Base-by-base conservation (phyloP, 75 land plant genomes). In the Sequoiadendron giganteum region DNA sequence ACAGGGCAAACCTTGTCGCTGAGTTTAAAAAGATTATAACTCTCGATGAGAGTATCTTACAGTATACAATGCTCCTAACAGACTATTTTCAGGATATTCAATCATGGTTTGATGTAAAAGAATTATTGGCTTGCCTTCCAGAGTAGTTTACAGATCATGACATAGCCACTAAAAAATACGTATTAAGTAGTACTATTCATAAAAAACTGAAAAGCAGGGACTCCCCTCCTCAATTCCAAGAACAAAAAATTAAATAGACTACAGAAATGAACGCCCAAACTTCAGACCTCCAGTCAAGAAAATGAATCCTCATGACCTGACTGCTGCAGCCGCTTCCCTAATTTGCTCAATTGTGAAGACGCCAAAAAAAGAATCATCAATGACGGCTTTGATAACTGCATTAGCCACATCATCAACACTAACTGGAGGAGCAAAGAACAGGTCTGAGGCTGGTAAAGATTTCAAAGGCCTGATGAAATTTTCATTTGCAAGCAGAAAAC, bases 381-480 rank as follows among this genome's bases (percentile, higher is more conserved):
- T 79, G 7, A 97, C 88, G 43, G 97, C 99, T 85, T 91, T 94
- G 21, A 97, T 85, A 1, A 90, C 95, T 16, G 99, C 99, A 75
- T 77, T 61, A 7, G 98, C 99, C 39, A 98, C 93, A 88, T 98
- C 99, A 86, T 98, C 99, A 55, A 97, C 97, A 87, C 94, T 97
- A 1, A 97, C 94, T 58, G 99, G 99, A 25, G 98, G 95, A 28
- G 95, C 94, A 25, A 98, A 81, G 54, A 97, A 86, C n/a, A 98
- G 86, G 88, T 98, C 99, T 3, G 99, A 96, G n/a, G 91, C 99
- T 3, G 99, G 99, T 70, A 98, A 85, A 43, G 97, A 94, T 56
- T 70, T 91, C 76, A 98, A 75, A 14, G 97, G 98, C 49, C 88
- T 93, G 0, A 92, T 94, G 42, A 97, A 88, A 39, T 88, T 94